A percentile compares a stretch with the other conserved stretches of the same genome.
Conservation (phyloP, 1,139 yeast species). For the Debaryomyces udenii region DNA sequence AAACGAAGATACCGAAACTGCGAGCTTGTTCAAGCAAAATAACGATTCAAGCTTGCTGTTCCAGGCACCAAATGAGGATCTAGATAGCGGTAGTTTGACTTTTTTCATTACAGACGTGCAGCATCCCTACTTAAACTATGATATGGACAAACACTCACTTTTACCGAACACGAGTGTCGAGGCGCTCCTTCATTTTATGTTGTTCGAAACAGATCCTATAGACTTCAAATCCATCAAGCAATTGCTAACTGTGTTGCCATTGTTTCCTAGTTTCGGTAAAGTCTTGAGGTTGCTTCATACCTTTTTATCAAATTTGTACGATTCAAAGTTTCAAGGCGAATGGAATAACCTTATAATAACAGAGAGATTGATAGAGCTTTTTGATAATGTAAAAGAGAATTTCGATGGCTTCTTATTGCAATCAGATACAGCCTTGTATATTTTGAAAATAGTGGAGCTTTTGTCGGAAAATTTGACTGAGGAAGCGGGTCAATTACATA, state of each 20-base stretch:
- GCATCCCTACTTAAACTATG: conserved; percentile 71
- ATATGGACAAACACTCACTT: conserved; percentile 42
- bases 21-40: conserved; percentile 19
- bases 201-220: conserved; percentile 43
- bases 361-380: conserved; percentile 42
- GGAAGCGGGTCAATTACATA: conserved; percentile 12
- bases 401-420: conserved; percentile 45
- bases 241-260: conserved; percentile 62
- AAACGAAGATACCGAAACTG: background rate
- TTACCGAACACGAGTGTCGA: conserved; percentile 47
- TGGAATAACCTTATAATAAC: conserved; percentile 31
- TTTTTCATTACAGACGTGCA: conserved; percentile 38
- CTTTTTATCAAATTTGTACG: conserved; percentile 27
- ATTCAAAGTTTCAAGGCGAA: conserved; percentile 27
- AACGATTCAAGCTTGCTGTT: conserved; percentile 17
- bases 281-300: conserved; percentile 45
- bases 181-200: conserved; percentile 70
- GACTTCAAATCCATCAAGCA: conserved; percentile 37
- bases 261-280: conserved; percentile 61
- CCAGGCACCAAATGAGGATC: conserved; percentile 8
- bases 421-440: conserved; percentile 43
- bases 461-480: conserved; percentile 20
- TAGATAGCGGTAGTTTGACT: conserved; percentile 25
- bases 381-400: conserved; percentile 35
- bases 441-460: conserved; percentile 37